Evolutionary conservation across 1,284 basidiomycete genomes (phyloP), one percentile per base, ranked within the genome.

Genomic region (Boletus calvinii): DNA sequence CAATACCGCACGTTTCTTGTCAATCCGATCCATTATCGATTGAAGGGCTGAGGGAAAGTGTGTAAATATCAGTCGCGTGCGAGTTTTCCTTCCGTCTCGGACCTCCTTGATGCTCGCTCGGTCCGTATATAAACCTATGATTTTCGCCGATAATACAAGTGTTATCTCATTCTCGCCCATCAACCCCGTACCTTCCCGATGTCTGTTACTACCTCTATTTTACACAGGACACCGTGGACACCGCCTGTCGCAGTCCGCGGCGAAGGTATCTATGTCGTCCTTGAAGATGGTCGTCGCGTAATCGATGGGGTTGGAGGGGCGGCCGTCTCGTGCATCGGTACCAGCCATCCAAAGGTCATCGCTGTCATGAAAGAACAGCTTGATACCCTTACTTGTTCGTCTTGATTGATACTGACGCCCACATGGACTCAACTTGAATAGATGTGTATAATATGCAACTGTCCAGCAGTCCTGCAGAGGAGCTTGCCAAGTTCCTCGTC

Each of bases 361-460:
- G 72, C 84, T 62, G 87, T 87, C 6, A 76, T 92, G 50, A 87
- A 89, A 66, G 80, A 89, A 53, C 92, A 94, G 62, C 74, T 87
- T 18, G 84, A 86, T 64, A 82, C 81, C 59, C 71, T 93, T 34
- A 77, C 88, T 31, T 91, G 89, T 90, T 4, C 42, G 67, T 57
- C 20, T 63, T 35, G 76, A 68, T 36, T 20, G n/a, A 37, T 41
- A 46, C 55, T 56, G 36, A 54, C 39, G 6, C 32, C 9, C 40
- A 8, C n/a, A 26, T 15, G 29, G 12, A 11, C 22, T 15, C 17
- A 26, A 31, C 53, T n/a, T n/a, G n/a, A n/a, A n/a, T n/a, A 90
- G 89, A 91, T 77, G 84, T 90, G 11, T 92, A 90, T 63, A 90
- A 85, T 58, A 84, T 90, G 78, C 87, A 91, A 62, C 68, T 92